Percentiles rank a stretch among this genome's conserved stretches.
Evolutionary conservation across 352 stramenopile species (phyloP).

Genomic region (Phytophthora vignae): DNA sequence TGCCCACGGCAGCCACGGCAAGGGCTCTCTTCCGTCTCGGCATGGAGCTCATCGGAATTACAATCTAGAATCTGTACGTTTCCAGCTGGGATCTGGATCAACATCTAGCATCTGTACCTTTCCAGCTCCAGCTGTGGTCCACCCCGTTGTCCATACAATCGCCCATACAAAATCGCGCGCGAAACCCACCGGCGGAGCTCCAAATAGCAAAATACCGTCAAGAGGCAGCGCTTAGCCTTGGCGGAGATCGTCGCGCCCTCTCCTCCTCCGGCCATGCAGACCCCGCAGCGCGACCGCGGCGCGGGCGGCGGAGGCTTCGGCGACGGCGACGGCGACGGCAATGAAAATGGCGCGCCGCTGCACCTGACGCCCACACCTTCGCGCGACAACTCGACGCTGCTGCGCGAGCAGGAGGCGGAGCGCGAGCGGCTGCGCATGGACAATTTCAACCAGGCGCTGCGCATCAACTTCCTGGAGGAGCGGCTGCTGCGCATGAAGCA

Average conservation of each 20-base stretch:
- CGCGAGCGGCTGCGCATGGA: slow-evolving; percentile 71
- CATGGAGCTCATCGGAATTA: no score
- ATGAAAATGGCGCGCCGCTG: slow-evolving; percentile 4
- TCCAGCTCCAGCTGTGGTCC: not conserved
- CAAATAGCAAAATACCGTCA: slow-evolving; percentile 19
- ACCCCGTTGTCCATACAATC: slow-evolving; percentile 11
- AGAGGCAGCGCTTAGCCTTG: slow-evolving; percentile 4
- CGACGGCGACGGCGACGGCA: slow-evolving; percentile 5
- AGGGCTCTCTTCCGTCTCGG: no score
- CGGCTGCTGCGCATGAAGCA: slow-evolving; percentile 69
- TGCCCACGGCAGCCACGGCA: no score
- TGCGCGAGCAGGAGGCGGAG: slow-evolving; percentile 66
- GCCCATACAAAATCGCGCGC: slow-evolving; percentile 20
- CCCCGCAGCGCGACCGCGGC: slow-evolving; percentile 20
- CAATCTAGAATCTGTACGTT: no score
- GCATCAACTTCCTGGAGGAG: slow-evolving; percentile 73
- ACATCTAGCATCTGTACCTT: not conserved
- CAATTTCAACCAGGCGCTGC: slow-evolving; percentile 79
- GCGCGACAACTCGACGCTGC: slow-evolving; percentile 42
- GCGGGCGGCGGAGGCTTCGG: no score
- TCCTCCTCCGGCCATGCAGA: slow-evolving; percentile 34
- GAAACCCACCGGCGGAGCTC: slow-evolving; percentile 14
- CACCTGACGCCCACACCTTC: slow-evolving; percentile 23
- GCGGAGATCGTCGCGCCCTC: not conserved
- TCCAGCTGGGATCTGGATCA: no score